Evolutionary conservation across 1,139 yeast species (phyloP), one percentile per base, ranked within the genome.

Genomic region (Pichia sp.): DNA sequence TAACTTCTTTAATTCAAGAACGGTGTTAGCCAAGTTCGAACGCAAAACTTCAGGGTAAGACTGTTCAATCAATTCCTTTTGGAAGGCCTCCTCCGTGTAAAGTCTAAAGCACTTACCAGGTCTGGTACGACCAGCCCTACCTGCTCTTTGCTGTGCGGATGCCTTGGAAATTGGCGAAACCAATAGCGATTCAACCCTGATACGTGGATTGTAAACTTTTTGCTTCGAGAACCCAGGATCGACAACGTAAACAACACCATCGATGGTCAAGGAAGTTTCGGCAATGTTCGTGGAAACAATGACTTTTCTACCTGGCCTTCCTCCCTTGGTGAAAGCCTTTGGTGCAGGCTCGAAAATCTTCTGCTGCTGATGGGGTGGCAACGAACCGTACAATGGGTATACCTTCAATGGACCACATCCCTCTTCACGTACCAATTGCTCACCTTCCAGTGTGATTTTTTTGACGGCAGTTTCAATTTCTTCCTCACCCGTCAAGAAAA

Each of bases 91-190:
- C 69, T 93, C 98, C 0, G 99, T 93, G 73, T 93, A 93, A 56
- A 93, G 78, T 67, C 99, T 80, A 80, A 92, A 93, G 73, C 98
- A 92, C 71, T 93, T 93, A 69, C 99, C 99, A 8, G 99, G 98
- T 67, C 96, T 82, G 6, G 99, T 93, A 82, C 99, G 95, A 77
- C 99, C 99, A 56, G 99, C 99, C 81, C 99, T 91, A 80, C 99
- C 99, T 36, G 99, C 98, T 74, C 99, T 83, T 73, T 93, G 99
- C 72, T 92, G 97, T 1, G 99, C 97, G 53, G 95, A 85, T 0
- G 99, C 99, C 72, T 91, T 93, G 16, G 98, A 92, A 60, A 93
- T 92, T 48, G 99, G 99, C 8, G 97, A 89, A 6, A 93, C 98
- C 55, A 93, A 78, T 64, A 93, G 77, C 0, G 97, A 91, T 71